Conservation (phyloP, 768 basidiomycete species). For the Ephemerocybe angulata region DNA sequence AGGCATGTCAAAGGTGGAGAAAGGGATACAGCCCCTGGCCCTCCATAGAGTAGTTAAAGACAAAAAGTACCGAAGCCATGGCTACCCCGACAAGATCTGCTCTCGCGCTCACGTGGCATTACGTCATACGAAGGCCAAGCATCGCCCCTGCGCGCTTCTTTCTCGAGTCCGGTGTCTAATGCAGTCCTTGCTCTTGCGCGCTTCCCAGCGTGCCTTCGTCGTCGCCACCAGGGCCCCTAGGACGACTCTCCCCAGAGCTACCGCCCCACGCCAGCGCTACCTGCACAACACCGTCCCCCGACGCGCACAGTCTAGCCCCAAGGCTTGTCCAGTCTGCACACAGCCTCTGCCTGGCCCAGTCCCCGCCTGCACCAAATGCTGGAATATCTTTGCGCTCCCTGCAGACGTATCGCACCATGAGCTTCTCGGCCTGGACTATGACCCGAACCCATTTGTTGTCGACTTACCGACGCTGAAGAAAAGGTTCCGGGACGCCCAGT, state of each 20-base stretch:
- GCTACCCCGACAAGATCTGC: not conserved
- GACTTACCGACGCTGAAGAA: constrained; percentile 57
- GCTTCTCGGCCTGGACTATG: constrained; percentile 59
- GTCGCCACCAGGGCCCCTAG: not conserved
- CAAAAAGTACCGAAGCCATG: not conserved
- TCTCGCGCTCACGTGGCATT: not conserved
- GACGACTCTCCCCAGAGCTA: too few species aligned
- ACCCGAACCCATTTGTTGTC: constrained; percentile 68
- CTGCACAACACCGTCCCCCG: not conserved
- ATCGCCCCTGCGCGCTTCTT: not conserved
- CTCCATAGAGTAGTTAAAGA: not conserved
- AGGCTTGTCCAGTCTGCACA: constrained; percentile 61
- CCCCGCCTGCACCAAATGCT: constrained; percentile 76
- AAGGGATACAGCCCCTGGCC: too few species aligned
- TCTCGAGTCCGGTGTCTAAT: not conserved
- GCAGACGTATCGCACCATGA: constrained; percentile 58
- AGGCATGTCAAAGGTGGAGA: not conserved
- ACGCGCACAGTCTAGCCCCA: not conserved
- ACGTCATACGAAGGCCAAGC: not conserved
- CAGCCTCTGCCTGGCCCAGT: constrained; percentile 55
- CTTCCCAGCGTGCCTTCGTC: not conserved
- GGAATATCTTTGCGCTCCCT: constrained; percentile 58
- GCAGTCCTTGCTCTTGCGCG: constrained; percentile 3
- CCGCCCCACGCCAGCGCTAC: not conserved
- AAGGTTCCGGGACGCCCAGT: constrained; percentile 69